phyloP scores from a whole-genome alignment of 257 asterid genomes.

The Perilla frutescens region DNA sequence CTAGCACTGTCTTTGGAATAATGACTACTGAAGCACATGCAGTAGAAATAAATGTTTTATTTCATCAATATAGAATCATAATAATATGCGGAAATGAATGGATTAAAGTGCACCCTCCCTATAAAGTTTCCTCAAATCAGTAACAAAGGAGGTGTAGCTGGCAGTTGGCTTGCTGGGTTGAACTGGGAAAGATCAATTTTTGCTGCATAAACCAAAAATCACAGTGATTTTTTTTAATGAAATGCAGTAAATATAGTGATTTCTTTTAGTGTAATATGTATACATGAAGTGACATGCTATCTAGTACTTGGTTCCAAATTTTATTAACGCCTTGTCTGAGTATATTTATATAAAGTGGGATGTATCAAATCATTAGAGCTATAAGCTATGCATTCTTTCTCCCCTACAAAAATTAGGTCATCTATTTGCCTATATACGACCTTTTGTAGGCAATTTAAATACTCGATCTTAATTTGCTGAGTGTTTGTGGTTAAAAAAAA shows the following conservation, averaged over 20 bases:
- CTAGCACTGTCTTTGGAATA: no score
- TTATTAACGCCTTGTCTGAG: constrained; percentile 4
- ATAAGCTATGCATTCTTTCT: background rate
- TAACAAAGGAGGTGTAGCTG: background rate
- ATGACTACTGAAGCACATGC: no score
- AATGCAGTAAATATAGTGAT: background rate
- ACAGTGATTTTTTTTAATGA: background rate
- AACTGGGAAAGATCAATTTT: constrained; percentile 23
- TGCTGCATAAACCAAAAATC: constrained; percentile 31
- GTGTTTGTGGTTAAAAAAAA: no score
- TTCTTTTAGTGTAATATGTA: background rate
- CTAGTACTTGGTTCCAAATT: constrained; percentile 20
- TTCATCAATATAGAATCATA: no score
- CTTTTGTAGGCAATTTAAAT: constrained; percentile 8
- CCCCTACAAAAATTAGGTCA: constrained; percentile 21
- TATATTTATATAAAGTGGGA: constrained; percentile 24
- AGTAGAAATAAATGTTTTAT: no score
- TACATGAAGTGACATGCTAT: constrained; percentile 28
- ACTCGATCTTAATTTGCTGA: background rate
- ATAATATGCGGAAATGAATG: no score
- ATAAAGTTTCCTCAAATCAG: background rate
- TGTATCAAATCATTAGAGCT: constrained; percentile 26
- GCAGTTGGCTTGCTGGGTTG: constrained; percentile 20
- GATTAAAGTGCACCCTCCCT: no score
- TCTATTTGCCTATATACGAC: constrained; percentile 4